Evolutionary conservation across 2,329 filamentous ascomycete species (phyloP).

Genomic region (Nothophoma quercina): DNA sequence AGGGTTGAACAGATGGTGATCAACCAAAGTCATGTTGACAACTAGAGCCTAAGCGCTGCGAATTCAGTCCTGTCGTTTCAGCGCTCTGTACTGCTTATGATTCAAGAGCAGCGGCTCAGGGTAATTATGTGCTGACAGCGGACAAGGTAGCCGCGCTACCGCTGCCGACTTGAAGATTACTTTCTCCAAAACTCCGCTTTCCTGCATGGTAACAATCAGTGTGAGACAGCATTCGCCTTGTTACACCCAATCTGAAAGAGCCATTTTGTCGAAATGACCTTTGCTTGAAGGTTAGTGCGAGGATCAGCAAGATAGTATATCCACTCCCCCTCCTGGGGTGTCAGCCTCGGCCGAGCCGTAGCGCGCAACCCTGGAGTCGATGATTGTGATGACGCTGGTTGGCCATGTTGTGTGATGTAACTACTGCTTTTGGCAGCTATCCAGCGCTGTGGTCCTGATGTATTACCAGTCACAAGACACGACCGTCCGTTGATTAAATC

Average conservation of each 20-base stretch:
- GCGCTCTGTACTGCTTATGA: not conserved
- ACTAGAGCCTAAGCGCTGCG: not conserved
- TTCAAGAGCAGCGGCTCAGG: not conserved
- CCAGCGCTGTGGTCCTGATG: not conserved
- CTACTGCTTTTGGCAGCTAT: not conserved
- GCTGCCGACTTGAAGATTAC: too few species aligned
- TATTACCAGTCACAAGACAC: not conserved
- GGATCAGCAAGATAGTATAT: slow-evolving; percentile 7
- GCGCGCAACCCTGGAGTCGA: not conserved
- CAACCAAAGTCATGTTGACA: slow-evolving; percentile 1
- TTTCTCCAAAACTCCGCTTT: too few species aligned
- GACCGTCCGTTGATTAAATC: too few species aligned
- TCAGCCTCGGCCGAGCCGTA: slow-evolving; percentile 4
- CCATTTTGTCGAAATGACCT: not conserved
- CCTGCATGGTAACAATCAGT: not conserved
- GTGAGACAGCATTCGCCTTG: not conserved
- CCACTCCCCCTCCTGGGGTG: not conserved
- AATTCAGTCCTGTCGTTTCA: not conserved
- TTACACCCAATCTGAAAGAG: not conserved
- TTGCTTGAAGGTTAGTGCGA: not conserved
- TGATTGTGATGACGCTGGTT: not conserved
- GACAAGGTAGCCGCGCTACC: not conserved
- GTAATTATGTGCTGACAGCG: not conserved
- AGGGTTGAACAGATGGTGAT: slow-evolving; percentile 20
- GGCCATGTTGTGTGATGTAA: not conserved